These are phyloP conservation scores for Furcasterigmium furcatum DNA, from an alignment of 2,329 filamentous ascomycete species.

Conservation along the genomic window DNA sequence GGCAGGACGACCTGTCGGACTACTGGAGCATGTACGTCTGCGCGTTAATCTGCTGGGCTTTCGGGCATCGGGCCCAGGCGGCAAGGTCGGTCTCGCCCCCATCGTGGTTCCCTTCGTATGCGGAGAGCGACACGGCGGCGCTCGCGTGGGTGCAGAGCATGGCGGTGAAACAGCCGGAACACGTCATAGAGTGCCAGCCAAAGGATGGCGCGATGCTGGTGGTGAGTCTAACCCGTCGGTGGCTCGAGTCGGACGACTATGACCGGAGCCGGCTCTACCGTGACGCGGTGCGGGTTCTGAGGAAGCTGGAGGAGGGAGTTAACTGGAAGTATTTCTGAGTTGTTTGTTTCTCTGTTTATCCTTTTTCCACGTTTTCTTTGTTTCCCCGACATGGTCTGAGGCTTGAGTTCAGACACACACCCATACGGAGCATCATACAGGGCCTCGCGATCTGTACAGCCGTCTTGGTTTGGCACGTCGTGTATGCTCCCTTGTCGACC, in stretches of 20 bases:
- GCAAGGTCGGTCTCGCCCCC: neutral
- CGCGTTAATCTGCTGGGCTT: slow-evolving; percentile 58
- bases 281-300: slow-evolving; percentile 51
- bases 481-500: too few species aligned
- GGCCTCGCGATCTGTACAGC: too few species aligned
- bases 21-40: slow-evolving; percentile 57
- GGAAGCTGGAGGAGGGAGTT: slow-evolving; percentile 42
- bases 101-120: neutral
- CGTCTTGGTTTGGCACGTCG: too few species aligned
- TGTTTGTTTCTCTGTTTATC: too few species aligned
- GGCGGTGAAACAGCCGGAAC: neutral
- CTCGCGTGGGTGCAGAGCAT: slow-evolving; percentile 17
- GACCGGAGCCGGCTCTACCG: slow-evolving; percentile 43
- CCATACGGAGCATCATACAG: too few species aligned
- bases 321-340: too few species aligned
- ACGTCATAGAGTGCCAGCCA: neutral
- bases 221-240: slow-evolving; percentile 44
- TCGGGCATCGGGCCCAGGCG: slow-evolving; percentile 31
- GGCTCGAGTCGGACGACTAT: neutral
- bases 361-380: too few species aligned
- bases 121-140: slow-evolving; percentile 15
- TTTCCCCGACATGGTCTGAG: too few species aligned
- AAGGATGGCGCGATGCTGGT: slow-evolving; percentile 34
- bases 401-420: too few species aligned
- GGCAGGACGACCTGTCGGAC: slow-evolving; percentile 39